These are phyloP conservation scores for Zychaea mexicana DNA, from an alignment of 371 early-diverging fungal species.

Conservation along the genomic window DNA sequence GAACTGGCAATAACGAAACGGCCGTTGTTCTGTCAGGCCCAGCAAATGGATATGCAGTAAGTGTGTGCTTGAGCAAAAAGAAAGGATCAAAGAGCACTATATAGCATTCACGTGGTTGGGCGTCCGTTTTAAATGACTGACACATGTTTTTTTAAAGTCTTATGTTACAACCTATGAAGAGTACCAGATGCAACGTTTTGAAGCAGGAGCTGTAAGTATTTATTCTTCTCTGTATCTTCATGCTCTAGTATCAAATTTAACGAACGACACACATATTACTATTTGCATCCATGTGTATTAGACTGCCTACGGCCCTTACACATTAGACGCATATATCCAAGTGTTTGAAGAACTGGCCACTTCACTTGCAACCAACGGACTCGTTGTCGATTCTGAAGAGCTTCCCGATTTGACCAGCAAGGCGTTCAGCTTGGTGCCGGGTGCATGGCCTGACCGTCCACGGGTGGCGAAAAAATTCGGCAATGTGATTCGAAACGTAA, in stretches of 20 bases:
- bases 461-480: conserved; percentile 52
- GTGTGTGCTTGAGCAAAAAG: background rate
- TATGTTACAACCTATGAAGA: conserved; percentile 71
- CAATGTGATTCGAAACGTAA: conserved; percentile 39
- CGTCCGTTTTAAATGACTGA: too few species aligned
- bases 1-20: conserved; percentile 38
- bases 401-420: conserved; percentile 41
- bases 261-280: background rate
- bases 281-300: conserved; percentile 6
- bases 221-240: too few species aligned
- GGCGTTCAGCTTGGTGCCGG: conserved; percentile 44
- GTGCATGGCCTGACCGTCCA: conserved; percentile 52
- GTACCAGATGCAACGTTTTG: conserved; percentile 70
- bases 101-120: too few species aligned
- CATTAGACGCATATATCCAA: conserved; percentile 61
- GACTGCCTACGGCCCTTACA: conserved; percentile 70
- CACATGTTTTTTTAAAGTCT: conserved; percentile 41
- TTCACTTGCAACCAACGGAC: conserved; percentile 41
- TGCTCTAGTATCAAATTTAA: too few species aligned
- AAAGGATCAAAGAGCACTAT: too few species aligned
- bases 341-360: conserved; percentile 50
- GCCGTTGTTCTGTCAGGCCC: conserved; percentile 60
- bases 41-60: conserved; percentile 52
- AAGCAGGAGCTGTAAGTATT: conserved; percentile 59
- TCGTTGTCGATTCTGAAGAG: conserved; percentile 14